Conservation (phyloP, 2,329 filamentous ascomycete species). For the Colletotrichum kahawae region DNA sequence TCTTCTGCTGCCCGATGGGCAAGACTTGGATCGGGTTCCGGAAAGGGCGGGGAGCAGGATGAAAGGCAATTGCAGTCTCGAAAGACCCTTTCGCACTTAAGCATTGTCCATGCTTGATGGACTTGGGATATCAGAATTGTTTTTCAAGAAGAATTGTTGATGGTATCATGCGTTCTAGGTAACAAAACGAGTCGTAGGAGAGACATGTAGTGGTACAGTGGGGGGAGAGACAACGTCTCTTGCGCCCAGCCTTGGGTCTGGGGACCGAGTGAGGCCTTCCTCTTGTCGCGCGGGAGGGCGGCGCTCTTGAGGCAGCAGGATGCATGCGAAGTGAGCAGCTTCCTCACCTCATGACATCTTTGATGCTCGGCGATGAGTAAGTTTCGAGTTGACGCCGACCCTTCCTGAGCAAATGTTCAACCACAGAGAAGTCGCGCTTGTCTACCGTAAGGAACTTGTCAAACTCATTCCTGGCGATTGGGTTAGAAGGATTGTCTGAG, state of each 20-base stretch:
- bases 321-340: neutral
- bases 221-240: neutral
- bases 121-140: constrained; percentile 16
- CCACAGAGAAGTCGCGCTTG: constrained; percentile 84
- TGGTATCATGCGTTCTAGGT: constrained; percentile 22
- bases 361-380: constrained; percentile 81
- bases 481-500: neutral
- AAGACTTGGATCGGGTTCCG: constrained; percentile 17
- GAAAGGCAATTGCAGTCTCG: constrained; percentile 17
- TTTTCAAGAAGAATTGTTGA: constrained; percentile 31
- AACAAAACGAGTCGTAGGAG: constrained; percentile 12
- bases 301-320: neutral
- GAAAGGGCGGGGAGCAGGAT: constrained; percentile 6
- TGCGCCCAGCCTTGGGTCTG: neutral
- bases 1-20: constrained; percentile 34
- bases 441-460: constrained; percentile 70
- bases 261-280: neutral
- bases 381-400: constrained; percentile 82
- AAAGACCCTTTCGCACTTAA: constrained; percentile 47
- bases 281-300: neutral
- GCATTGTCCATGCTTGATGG: constrained; percentile 45
- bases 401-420: constrained; percentile 85
- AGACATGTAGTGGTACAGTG: constrained; percentile 8
- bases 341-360: constrained; percentile 64
- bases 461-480: constrained; percentile 71